A percentile compares a stretch with the other conserved stretches of the same genome.
Conservation (phyloP, 257 asterid genomes). For the Pogostemon cablin region DNA sequence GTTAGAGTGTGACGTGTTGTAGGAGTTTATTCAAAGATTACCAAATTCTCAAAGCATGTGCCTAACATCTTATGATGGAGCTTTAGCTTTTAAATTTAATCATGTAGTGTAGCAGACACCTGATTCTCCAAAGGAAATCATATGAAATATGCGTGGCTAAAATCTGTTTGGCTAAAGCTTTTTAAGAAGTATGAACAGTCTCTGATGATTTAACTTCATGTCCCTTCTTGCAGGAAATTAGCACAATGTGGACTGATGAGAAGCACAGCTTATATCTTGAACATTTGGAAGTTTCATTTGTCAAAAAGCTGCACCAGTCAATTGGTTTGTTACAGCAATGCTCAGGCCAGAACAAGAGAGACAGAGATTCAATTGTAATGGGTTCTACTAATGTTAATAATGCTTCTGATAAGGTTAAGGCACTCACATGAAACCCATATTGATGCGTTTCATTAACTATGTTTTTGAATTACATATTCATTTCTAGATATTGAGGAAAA, state of each 20-base stretch:
- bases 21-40: not conserved
- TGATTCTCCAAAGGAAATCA: not conserved
- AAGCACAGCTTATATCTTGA: conserved; percentile 68
- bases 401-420: conserved; percentile 46
- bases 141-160: not conserved
- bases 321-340: conserved; percentile 37
- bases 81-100: not conserved
- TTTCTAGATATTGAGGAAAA: not conserved
- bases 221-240: conserved; percentile 48
- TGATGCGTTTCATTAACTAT: conserved; percentile 19
- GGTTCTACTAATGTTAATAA: conserved; percentile 29
- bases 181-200: not conserved
- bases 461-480: conserved; percentile 11
- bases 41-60: not conserved
- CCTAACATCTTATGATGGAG: not conserved
- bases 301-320: conserved; percentile 63
- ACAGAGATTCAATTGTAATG: conserved; percentile 28
- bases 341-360: conserved; percentile 36
- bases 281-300: conserved; percentile 71
- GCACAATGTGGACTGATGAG: conserved; percentile 69
- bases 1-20: not conserved
- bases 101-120: not conserved
- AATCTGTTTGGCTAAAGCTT: not conserved
- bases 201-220: conserved; percentile 13
- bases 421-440: conserved; percentile 24